Evolutionary conservation across 371 early-diverging fungal genomes (phyloP).

Genomic region (Thermomucor indicae-seudaticae): DNA sequence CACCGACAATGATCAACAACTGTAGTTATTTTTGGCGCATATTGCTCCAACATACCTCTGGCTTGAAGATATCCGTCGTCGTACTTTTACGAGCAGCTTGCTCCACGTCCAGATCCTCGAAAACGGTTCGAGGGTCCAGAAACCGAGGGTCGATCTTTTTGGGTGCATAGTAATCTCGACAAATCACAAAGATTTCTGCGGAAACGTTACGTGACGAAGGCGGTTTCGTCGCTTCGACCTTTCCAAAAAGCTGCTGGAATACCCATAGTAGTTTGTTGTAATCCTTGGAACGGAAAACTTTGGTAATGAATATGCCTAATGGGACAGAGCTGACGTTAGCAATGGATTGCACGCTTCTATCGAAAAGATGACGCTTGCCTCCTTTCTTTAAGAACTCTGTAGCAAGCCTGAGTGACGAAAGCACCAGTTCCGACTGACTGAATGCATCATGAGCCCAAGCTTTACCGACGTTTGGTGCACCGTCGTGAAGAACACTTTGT

Average conservation of each 20-base stretch:
- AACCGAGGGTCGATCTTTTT: slow-evolving; percentile 95
- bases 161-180: slow-evolving; percentile 92
- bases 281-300: slow-evolving; percentile 99
- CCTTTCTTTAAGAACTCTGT: slow-evolving; percentile 93
- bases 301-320: slow-evolving; percentile 94
- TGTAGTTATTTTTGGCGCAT: too few relatives aligned
- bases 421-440: slow-evolving; percentile 96
- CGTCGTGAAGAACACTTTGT: slow-evolving; percentile 95
- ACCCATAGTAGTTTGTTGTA: slow-evolving; percentile 99
- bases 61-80: slow-evolving; percentile 71
- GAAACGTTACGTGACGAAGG: slow-evolving; percentile 99
- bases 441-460: slow-evolving; percentile 99
- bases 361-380: slow-evolving; percentile 46
- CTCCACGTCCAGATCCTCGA: slow-evolving; percentile 86
- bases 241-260: slow-evolving; percentile 95
- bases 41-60: slow-evolving; percentile 42
- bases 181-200: slow-evolving; percentile 99
- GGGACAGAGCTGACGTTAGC: not conserved
- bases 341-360: not conserved
- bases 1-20: too few relatives aligned
- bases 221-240: slow-evolving; percentile 99
- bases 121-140: slow-evolving; percentile 94
- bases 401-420: slow-evolving; percentile 95
- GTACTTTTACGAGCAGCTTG: slow-evolving; percentile 40
- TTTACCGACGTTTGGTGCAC: slow-evolving; percentile 99